Percentiles rank a stretch among this genome's conserved stretches.
Evolutionary conservation across 2,329 filamentous ascomycete species (phyloP).

Genomic region (Metarhizium rileyi): DNA sequence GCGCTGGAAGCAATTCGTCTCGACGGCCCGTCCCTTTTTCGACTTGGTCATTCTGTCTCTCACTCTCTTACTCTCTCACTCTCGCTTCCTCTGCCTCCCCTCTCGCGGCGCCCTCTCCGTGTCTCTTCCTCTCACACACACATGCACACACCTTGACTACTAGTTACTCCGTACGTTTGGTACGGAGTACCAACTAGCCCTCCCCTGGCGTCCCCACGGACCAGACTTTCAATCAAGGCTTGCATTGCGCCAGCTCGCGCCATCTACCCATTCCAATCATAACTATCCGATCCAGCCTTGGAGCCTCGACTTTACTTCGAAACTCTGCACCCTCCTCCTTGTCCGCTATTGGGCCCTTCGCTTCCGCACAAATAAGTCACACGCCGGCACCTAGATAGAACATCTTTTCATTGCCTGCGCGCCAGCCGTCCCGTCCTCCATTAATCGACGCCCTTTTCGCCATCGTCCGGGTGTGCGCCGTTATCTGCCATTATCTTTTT

Average conservation of each 20-base stretch:
- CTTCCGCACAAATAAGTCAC: background rate
- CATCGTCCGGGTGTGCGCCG: background rate
- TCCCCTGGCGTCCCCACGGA: background rate
- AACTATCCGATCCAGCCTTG: too few species aligned
- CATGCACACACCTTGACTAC: background rate
- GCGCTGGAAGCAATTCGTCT: too few species aligned
- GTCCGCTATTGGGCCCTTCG: background rate
- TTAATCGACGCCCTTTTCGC: background rate
- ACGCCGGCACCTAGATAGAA: background rate
- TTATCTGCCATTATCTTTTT: background rate
- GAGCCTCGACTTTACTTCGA: slow-evolving; percentile 4
- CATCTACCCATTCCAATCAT: slow-evolving; percentile 4
- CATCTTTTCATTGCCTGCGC: background rate
- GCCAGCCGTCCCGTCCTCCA: background rate
- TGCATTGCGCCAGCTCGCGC: background rate
- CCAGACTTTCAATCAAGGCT: background rate
- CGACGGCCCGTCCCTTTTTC: too few species aligned
- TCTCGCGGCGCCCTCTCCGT: background rate
- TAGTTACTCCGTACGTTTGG: too few species aligned
- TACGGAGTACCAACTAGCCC: too few species aligned
- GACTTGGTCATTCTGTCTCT: too few species aligned
- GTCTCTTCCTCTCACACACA: background rate
- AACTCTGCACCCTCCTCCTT: slow-evolving; percentile 5
- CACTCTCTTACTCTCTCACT: background rate
- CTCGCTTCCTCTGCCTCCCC: background rate